phyloP scores from a whole-genome alignment of 495 filamentous ascomycete species.

The Letharia columbiana region DNA sequence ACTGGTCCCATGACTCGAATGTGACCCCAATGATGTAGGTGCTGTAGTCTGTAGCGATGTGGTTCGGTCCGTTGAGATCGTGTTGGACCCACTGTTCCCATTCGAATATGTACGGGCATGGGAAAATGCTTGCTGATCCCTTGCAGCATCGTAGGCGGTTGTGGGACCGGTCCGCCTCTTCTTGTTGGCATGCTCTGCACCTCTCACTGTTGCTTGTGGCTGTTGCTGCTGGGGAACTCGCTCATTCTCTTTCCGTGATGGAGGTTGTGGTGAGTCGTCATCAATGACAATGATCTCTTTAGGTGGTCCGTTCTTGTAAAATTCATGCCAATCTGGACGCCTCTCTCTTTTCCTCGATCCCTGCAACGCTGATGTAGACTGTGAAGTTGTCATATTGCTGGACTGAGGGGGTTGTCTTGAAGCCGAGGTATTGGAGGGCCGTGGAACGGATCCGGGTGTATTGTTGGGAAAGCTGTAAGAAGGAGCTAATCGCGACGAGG shows the following conservation, averaged over 20 bases:
- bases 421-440: constrained; percentile 25
- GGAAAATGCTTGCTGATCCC: constrained; percentile 57
- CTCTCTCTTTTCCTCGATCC: constrained; percentile 51
- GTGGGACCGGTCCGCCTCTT: constrained; percentile 55
- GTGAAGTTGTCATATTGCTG: constrained; percentile 20
- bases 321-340: constrained; percentile 75
- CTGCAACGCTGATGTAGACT: constrained; percentile 20
- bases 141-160: constrained; percentile 55
- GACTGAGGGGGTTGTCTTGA: constrained; percentile 27
- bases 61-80: constrained; percentile 77
- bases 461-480: constrained; percentile 42
- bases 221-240: constrained; percentile 21
- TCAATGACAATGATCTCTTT: constrained; percentile 95
- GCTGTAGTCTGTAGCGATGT: constrained; percentile 83
- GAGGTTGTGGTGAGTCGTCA: constrained; percentile 66
- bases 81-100: constrained; percentile 57
- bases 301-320: constrained; percentile 87
- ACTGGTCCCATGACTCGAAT: constrained; percentile 54
- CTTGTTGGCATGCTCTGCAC: constrained; percentile 50
- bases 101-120: constrained; percentile 61
- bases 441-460: constrained; percentile 33
- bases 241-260: constrained; percentile 38
- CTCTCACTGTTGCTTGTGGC: constrained; percentile 25
- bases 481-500: constrained; percentile 42
- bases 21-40: constrained; percentile 78